A percentile compares a stretch with the other conserved stretches of the same genome.
These are phyloP conservation scores for Botrytis deweyae DNA, from an alignment of 2,329 filamentous ascomycete genomes.

Conservation along the genomic window DNA sequence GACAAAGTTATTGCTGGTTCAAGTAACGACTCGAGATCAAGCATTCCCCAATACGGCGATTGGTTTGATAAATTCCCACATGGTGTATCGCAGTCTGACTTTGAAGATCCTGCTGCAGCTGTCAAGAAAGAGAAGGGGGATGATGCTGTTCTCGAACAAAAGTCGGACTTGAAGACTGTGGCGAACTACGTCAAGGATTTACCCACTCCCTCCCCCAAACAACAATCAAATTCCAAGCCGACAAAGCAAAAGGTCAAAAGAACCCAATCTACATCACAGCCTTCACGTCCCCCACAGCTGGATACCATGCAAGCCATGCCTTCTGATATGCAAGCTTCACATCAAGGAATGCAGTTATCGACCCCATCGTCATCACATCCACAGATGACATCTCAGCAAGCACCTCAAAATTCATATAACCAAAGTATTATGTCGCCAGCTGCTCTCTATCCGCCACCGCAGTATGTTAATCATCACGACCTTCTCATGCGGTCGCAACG, in stretches of 20 bases:
- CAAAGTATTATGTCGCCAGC: slow-evolving; percentile 36
- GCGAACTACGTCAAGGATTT: slow-evolving; percentile 90
- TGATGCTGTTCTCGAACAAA: slow-evolving; percentile 87
- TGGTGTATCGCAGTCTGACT: slow-evolving; percentile 81
- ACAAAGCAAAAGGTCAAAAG: slow-evolving; percentile 45
- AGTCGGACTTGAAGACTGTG: slow-evolving; percentile 86
- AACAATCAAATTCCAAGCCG: slow-evolving; percentile 28
- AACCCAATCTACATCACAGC: slow-evolving; percentile 35
- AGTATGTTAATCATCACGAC: slow-evolving; percentile 47
- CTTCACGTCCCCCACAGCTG: slow-evolving; percentile 28
- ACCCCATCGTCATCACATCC: slow-evolving; percentile 22
- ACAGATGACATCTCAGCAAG: slow-evolving; percentile 17
- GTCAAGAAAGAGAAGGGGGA: slow-evolving; percentile 74
- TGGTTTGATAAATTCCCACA: slow-evolving; percentile 97
- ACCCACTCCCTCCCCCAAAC: slow-evolving; percentile 48
- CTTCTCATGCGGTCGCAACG: slow-evolving; percentile 49
- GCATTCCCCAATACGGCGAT: slow-evolving; percentile 92
- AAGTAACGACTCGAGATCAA: slow-evolving; percentile 49
- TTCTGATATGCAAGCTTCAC: slow-evolving; percentile 27
- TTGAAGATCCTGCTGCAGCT: slow-evolving; percentile 68
- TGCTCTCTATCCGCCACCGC: slow-evolving; percentile 36
- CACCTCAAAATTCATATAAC: slow-evolving; percentile 28
- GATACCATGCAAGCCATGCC: slow-evolving; percentile 31
- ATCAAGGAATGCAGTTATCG: slow-evolving; percentile 4
- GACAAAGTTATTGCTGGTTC: slow-evolving; percentile 64